Base-by-base conservation (phyloP, 345 rosid species). In the Corchorus olitorius region DNA sequence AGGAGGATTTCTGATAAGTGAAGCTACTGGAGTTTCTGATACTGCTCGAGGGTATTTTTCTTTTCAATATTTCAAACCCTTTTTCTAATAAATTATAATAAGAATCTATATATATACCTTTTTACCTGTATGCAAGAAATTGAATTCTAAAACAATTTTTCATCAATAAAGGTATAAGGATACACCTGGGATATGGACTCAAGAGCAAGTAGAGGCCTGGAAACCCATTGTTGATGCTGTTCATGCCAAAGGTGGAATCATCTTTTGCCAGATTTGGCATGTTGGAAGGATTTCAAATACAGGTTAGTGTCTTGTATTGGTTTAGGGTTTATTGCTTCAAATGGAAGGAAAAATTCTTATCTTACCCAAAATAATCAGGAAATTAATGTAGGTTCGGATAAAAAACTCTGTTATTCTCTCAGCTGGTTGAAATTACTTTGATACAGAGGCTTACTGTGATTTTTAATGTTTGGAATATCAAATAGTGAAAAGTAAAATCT, bases 201-300 rank as follows among this genome's bases (percentile, higher is more conserved):
- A 88, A 76, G 95, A 86, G 77, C 97, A 92, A 73, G 89, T 92
- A 15, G 93, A 92, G 55, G 94, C 94, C 14, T 92, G 97, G 97
- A 92, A 87, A 75, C 92, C 97, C 20, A 90, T 92, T 50, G 94
- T 92, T 5, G 90, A 90, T 53, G 94, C 97, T 58, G 94, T 92
- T 84, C 94, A 89, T 83, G 90, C 92, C 22, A 87, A 89, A 79
- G 94, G 94, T 3, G 93, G 89, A 0, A 73, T 84, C 79, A 77
- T 92, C 83, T 90, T 92, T 75, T 92, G 92, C 71, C 97, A 90
- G 79, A 79, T 89, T 64, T 80, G 89, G 92, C 97, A 92, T 76
- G 89, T 80, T 22, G 97, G 94, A 17, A 83, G 97, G 22, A 91
- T 86, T 77, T 90, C 93, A 46, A 89, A 83, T 69, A 22, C 19